Conservation (phyloP, 1,284 basidiomycete species). For the Hemileia vastatrix region DNA sequence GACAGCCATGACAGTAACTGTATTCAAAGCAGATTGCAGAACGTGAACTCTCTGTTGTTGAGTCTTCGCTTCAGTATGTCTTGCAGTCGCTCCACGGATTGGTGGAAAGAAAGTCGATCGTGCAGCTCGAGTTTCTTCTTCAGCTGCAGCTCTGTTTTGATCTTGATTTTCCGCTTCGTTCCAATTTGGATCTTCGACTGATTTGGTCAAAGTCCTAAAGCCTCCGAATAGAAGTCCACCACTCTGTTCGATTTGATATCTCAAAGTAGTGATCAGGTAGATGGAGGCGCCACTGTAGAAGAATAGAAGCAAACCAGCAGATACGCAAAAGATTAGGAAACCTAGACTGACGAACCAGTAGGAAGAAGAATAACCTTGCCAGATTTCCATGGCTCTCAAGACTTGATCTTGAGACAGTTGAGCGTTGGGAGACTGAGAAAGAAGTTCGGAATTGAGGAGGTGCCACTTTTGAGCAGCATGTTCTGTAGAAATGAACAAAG, state of each 20-base stretch:
- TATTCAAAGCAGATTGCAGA: background rate
- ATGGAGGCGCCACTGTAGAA: background rate
- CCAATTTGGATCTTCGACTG: background rate
- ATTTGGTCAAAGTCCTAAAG: background rate
- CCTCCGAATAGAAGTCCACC: background rate
- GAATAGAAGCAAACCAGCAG: background rate
- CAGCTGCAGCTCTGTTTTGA: background rate
- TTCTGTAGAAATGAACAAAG: background rate
- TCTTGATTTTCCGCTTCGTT: background rate
- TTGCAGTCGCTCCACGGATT: background rate
- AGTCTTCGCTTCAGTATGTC: background rate
- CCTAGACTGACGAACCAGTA: background rate
- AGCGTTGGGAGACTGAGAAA: background rate
- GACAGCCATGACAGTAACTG: background rate
- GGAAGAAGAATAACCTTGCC: background rate
- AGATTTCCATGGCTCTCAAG: background rate
- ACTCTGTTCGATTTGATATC: background rate
- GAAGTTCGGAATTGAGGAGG: background rate
- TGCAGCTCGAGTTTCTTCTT: background rate
- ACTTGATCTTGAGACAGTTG: background rate
- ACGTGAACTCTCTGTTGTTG: background rate
- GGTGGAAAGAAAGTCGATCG: background rate
- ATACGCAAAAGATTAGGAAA: background rate
- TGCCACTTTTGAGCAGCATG: background rate
- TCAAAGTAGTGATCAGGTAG: background rate